Conservation (phyloP, 352 stramenopile species). For the Phytophthora uliginosa region DNA sequence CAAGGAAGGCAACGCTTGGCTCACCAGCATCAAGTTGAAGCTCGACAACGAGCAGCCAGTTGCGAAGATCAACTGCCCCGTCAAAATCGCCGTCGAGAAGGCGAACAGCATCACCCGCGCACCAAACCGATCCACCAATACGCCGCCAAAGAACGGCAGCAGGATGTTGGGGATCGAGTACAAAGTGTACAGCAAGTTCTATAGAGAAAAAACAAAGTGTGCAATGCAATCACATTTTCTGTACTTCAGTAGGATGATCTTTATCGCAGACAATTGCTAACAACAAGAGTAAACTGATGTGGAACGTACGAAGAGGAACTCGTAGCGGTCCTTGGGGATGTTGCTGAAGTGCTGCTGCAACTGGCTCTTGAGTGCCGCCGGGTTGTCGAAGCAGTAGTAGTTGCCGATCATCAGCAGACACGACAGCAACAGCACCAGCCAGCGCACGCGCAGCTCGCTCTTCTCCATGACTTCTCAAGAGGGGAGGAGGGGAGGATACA, state of each 20-base stretch:
- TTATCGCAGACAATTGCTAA: not conserved
- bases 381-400: conserved; percentile 95
- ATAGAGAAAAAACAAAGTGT: conserved; percentile 9
- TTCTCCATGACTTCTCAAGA: conserved; percentile 57
- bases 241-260: not conserved
- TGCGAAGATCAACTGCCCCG: conserved; percentile 91
- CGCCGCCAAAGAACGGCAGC: conserved; percentile 94
- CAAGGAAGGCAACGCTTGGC: not conserved
- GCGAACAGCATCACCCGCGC: conserved; percentile 85
- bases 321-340: conserved; percentile 78
- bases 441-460: conserved; percentile 79
- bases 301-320: conserved; percentile 82
- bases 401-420: conserved; percentile 92
- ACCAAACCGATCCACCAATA: conserved; percentile 92
- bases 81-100: conserved; percentile 87
- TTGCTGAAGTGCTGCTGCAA: conserved; percentile 88
- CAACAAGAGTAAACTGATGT: not conserved
- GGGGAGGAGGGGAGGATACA: conserved; percentile 7
- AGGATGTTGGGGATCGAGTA: conserved; percentile 95
- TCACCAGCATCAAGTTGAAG: conserved; percentile 85
- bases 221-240: not conserved
- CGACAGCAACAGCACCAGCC: conserved; percentile 90
- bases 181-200: conserved; percentile 95
- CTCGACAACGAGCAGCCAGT: conserved; percentile 83
- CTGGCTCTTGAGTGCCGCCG: conserved; percentile 88